Conservation (phyloP, 805 yeast species). For the Ogataea degrootiae region DNA sequence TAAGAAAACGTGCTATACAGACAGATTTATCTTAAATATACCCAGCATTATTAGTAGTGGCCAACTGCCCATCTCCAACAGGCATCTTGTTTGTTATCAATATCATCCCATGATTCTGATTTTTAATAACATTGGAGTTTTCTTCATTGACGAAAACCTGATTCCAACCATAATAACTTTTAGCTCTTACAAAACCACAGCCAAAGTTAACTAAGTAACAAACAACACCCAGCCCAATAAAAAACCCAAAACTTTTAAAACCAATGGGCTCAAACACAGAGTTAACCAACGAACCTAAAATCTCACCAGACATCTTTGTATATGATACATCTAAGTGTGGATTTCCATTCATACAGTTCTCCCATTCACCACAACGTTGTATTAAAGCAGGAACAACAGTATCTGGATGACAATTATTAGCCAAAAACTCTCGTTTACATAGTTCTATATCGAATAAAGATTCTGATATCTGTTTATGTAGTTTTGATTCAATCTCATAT, state of each 20-base stretch:
- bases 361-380: constrained; percentile 56
- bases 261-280: constrained; percentile 67
- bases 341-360: constrained; percentile 59
- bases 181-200: constrained; percentile 63
- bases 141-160: background rate
- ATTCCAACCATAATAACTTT: constrained; percentile 39
- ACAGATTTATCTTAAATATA: too few relatives aligned
- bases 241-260: constrained; percentile 47
- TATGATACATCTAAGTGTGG: constrained; percentile 44
- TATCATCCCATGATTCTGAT: background rate
- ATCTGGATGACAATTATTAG: constrained; percentile 55
- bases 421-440: constrained; percentile 48
- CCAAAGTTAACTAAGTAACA: constrained; percentile 59
- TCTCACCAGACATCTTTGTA: constrained; percentile 55
- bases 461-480: constrained; percentile 43
- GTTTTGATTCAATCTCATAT: constrained; percentile 47
- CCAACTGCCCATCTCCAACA: background rate
- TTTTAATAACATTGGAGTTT: background rate
- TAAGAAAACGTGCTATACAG: too few relatives aligned
- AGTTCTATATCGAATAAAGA: constrained; percentile 46
- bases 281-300: constrained; percentile 57
- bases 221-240: constrained; percentile 30
- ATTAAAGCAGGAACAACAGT: constrained; percentile 55
- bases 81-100: too few relatives aligned
- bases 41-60: background rate